Conservation (phyloP, 2,329 filamentous ascomycete genomes). For the Colletotrichum navitas region DNA sequence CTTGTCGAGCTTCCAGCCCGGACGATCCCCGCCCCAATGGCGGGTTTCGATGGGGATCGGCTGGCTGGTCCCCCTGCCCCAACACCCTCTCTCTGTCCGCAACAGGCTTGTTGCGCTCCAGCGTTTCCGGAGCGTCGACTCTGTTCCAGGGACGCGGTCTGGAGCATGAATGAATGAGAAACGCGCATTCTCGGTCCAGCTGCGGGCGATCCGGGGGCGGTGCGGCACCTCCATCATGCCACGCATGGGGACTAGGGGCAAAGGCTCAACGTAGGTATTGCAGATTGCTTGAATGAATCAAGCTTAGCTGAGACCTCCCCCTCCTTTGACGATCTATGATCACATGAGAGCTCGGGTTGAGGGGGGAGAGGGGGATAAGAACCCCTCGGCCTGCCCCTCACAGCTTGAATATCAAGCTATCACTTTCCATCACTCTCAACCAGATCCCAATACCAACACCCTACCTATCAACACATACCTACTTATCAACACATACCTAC, state of each 20-base stretch:
- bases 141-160: constrained; percentile 17
- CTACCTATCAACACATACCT: too few species aligned
- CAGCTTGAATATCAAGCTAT: fast-evolving
- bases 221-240: constrained; percentile 11
- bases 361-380: constrained; percentile 22
- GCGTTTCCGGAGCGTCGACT: constrained; percentile 17
- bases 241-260: constrained; percentile 13
- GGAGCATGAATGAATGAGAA: constrained; percentile 3
- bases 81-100: background rate
- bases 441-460: background rate
- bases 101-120: constrained; percentile 10
- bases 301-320: constrained; percentile 10
- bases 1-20: background rate
- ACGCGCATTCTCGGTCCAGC: background rate
- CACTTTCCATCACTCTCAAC: background rate
- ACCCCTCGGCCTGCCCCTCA: constrained; percentile 31
- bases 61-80: too few species aligned
- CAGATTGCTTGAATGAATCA: constrained; percentile 25
- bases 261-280: background rate
- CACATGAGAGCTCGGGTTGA: constrained; percentile 30
- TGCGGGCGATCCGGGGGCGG: too few species aligned
- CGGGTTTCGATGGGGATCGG: background rate
- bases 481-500: background rate
- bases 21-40: background rate
- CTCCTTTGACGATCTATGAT: constrained; percentile 21